Conservation (phyloP, 225 moss, liverwort and hornwort species). For the Ulota crispa region DNA sequence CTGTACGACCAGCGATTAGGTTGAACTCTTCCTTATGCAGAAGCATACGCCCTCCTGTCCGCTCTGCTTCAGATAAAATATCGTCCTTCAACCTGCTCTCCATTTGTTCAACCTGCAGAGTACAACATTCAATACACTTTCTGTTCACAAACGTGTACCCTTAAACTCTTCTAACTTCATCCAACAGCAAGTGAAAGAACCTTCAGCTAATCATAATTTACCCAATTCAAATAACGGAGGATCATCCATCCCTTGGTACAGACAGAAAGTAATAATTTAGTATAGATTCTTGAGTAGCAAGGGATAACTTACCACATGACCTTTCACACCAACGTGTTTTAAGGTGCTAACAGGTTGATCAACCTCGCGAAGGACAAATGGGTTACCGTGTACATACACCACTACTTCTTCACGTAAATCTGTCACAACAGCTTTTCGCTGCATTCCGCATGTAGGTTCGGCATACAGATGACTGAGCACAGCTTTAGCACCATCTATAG, state of each 20-base stretch:
- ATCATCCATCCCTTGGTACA: background rate
- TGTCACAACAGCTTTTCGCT: slow-evolving; percentile 77
- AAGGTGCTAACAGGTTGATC: slow-evolving; percentile 98
- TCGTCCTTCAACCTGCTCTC: slow-evolving; percentile 97
- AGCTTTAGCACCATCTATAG: slow-evolving; percentile 91
- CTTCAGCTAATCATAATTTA: background rate
- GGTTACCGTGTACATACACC: slow-evolving; percentile 93
- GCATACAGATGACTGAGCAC: slow-evolving; percentile 74
- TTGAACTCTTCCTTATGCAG: slow-evolving; percentile 85
- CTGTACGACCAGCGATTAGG: slow-evolving; percentile 63
- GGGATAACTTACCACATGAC: slow-evolving; percentile 73
- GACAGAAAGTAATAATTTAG: slow-evolving; percentile 4
- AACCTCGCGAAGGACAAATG: slow-evolving; percentile 94
- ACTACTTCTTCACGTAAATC: slow-evolving; percentile 98
- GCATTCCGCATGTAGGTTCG: slow-evolving; percentile 52
- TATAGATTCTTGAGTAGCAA: slow-evolving; percentile 3
- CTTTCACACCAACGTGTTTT: slow-evolving; percentile 93
- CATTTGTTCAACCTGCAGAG: slow-evolving; percentile 90
- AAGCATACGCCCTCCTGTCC: slow-evolving; percentile 88
- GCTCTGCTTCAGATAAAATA: slow-evolving; percentile 81
- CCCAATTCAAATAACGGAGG: background rate
- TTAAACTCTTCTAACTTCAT: slow-evolving; percentile 9
- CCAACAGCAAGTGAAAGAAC: background rate
- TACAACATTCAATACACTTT: background rate
- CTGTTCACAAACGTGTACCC: background rate